Evolutionary conservation across 148 eudicot genomes (phyloP).

Genomic region (Amaranthus hypochondriacus): DNA sequence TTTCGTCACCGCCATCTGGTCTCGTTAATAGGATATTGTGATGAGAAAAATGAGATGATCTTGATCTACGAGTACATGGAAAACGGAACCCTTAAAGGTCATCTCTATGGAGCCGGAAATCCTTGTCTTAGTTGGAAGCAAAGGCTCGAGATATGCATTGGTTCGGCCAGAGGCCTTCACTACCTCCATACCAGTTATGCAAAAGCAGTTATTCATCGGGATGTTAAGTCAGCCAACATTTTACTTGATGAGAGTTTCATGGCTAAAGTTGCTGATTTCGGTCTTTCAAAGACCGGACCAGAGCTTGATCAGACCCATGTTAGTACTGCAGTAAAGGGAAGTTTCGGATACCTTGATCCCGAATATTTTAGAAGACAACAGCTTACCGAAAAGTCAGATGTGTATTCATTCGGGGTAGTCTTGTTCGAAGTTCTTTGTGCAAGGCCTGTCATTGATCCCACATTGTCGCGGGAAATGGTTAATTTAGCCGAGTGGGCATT

Average conservation of each 20-base stretch:
- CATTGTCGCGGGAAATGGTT: slow-evolving; percentile 29
- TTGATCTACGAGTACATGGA: slow-evolving; percentile 31
- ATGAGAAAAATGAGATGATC: slow-evolving; percentile 31
- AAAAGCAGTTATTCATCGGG: slow-evolving; percentile 27
- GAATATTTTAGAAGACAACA: slow-evolving; percentile 32
- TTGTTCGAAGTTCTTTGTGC: slow-evolving; percentile 29
- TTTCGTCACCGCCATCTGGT: slow-evolving; percentile 30
- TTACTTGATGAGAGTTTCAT: slow-evolving; percentile 27
- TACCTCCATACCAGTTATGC: slow-evolving; percentile 30
- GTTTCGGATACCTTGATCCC: slow-evolving; percentile 33
- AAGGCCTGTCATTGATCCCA: slow-evolving; percentile 33
- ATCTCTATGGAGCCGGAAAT: slow-evolving; percentile 24
- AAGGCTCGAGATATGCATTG: slow-evolving; percentile 29
- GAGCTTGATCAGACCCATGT: slow-evolving; percentile 33
- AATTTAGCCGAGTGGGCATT: slow-evolving; percentile 37
- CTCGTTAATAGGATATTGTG: slow-evolving; percentile 30
- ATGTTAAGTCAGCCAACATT: slow-evolving; percentile 30
- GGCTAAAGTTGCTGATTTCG: slow-evolving; percentile 34
- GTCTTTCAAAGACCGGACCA: slow-evolving; percentile 28
- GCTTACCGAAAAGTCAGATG: slow-evolving; percentile 31
- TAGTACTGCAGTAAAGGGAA: slow-evolving; percentile 32
- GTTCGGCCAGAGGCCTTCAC: slow-evolving; percentile 32
- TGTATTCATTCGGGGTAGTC: slow-evolving; percentile 31
- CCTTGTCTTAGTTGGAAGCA: slow-evolving; percentile 28
- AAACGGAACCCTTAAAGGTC: slow-evolving; percentile 26